Evolutionary conservation across 1,284 basidiomycete species (phyloP).

Genomic region (Austroboletus novae-zelandiae): DNA sequence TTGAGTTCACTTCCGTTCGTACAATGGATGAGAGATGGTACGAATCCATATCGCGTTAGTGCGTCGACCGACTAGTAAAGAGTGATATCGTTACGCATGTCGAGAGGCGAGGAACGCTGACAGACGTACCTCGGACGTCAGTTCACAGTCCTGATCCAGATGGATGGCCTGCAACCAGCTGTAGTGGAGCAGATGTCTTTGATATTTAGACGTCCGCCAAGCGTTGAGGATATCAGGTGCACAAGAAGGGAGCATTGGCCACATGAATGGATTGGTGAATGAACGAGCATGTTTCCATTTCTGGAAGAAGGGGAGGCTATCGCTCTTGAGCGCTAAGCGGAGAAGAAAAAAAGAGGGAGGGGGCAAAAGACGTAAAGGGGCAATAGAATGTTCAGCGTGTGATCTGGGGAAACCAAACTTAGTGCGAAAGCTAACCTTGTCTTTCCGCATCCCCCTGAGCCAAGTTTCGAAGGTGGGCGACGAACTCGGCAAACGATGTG

Average conservation of each 20-base stretch:
- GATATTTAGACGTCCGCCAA: constrained; percentile 23
- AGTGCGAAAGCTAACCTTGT: constrained; percentile 22
- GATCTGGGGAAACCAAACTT: background rate
- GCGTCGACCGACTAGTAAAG: constrained; percentile 19
- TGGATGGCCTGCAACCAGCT: constrained; percentile 30
- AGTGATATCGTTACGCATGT: background rate
- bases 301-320: constrained; percentile 30
- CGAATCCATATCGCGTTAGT: constrained; percentile 29
- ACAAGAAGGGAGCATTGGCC: constrained; percentile 29
- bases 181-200: constrained; percentile 32
- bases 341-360: background rate
- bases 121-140: constrained; percentile 17
- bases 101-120: background rate
- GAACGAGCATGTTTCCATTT: constrained; percentile 30
- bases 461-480: constrained; percentile 21
- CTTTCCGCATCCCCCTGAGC: constrained; percentile 26
- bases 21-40: constrained; percentile 24
- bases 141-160: constrained; percentile 26
- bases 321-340: constrained; percentile 17
- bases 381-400: background rate
- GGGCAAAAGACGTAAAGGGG: background rate
- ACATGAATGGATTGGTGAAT: constrained; percentile 33
- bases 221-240: constrained; percentile 28
- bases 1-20: constrained; percentile 19
- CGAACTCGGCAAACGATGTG: constrained; percentile 23